Conservation (phyloP, 1,284 basidiomycete species). For the Exobasidium cylindrosporum region DNA sequence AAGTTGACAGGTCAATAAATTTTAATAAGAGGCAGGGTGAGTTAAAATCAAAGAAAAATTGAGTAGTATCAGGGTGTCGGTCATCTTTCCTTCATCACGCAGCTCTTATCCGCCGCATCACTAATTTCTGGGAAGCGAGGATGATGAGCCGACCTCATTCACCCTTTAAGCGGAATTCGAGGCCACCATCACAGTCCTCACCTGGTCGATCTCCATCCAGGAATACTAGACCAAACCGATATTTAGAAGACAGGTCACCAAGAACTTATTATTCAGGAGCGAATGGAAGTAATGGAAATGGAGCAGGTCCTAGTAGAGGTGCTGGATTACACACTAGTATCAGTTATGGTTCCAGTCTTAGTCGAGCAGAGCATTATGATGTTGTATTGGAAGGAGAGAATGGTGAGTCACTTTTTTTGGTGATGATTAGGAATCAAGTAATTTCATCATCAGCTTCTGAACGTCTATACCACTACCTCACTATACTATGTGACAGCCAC, state of each 20-base stretch:
- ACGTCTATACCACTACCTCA: background rate
- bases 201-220: background rate
- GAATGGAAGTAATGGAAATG: background rate
- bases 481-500: slow-evolving; percentile 9
- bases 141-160: slow-evolving; percentile 1
- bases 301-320: background rate
- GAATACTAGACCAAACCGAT: background rate
- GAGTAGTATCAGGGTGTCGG: no score
- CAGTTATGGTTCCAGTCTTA: background rate
- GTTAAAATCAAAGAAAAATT: no score
- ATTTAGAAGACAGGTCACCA: background rate
- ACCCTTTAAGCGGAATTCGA: background rate
- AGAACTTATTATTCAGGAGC: background rate
- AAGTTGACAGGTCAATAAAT: no score
- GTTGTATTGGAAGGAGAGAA: slow-evolving; percentile 11
- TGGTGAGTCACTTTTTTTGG: background rate
- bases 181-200: background rate
- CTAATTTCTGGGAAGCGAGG: no score
- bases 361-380: slow-evolving; percentile 14
- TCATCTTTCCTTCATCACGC: no score
- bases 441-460: background rate
- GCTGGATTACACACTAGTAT: background rate
- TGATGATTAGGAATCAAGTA: background rate
- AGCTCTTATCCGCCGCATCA: no score
- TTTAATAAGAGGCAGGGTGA: no score